These are phyloP conservation scores for Penicillium sp. DNA, from an alignment of 2,329 filamentous ascomycete genomes.

Conservation along the genomic window DNA sequence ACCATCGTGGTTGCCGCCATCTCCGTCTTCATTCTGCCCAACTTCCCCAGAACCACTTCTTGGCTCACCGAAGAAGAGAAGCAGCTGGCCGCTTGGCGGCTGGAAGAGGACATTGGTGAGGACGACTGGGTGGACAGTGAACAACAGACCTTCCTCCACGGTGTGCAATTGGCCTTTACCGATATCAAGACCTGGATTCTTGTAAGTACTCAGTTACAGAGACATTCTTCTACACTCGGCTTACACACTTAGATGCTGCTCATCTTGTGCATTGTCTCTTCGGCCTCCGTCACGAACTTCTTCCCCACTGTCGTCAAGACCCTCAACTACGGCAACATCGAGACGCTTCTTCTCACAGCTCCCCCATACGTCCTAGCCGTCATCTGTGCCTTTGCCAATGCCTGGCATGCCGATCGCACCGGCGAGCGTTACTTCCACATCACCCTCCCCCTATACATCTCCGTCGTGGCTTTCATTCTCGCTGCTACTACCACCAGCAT, in stretches of 20 bases:
- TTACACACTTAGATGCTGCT: too few species aligned
- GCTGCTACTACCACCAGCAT: constrained; percentile 54
- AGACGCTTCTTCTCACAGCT: constrained; percentile 55
- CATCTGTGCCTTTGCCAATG: constrained; percentile 55
- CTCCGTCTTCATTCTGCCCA: constrained; percentile 55
- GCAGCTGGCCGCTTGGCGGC: constrained; percentile 50
- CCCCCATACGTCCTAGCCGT: constrained; percentile 56
- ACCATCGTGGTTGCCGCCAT: constrained; percentile 53
- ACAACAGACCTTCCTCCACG: constrained; percentile 44
- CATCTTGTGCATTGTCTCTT: constrained; percentile 51
- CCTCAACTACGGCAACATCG: constrained; percentile 53
- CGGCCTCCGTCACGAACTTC: constrained; percentile 58
- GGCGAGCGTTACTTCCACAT: constrained; percentile 65
- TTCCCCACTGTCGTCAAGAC: constrained; percentile 63
- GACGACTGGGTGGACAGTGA: constrained; percentile 53
- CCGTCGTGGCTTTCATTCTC: constrained; percentile 58
- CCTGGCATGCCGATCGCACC: constrained; percentile 62
- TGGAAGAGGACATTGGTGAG: constrained; percentile 57
- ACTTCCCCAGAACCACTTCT: constrained; percentile 55
- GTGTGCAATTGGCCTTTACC: constrained; percentile 47
- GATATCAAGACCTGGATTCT: constrained; percentile 56
- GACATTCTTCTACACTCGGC: too few species aligned
- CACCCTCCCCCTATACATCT: constrained; percentile 52
- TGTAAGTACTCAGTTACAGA: too few species aligned
- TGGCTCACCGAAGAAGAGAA: constrained; percentile 54